These are phyloP conservation scores for Hyaloperonospora brassicae DNA, from an alignment of 352 stramenopile genomes.

Conservation along the genomic window DNA sequence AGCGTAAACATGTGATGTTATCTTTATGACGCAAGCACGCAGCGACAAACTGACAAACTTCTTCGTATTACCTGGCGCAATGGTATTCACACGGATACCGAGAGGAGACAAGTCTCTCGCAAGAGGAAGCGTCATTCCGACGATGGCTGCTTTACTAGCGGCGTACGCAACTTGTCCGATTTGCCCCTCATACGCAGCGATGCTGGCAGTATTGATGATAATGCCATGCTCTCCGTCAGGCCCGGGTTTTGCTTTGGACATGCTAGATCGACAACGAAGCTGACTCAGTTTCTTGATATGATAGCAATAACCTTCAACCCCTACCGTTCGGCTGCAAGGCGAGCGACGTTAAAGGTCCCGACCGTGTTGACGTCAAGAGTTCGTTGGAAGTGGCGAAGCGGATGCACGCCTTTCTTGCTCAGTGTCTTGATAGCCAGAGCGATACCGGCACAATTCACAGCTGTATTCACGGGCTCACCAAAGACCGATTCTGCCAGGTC, in stretches of 20 bases:
- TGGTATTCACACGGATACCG: slow-evolving; percentile 95
- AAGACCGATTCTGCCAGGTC: slow-evolving; percentile 89
- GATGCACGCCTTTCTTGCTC: slow-evolving; percentile 86
- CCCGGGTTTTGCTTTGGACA: slow-evolving; percentile 66
- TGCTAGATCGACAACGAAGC: slow-evolving; percentile 38
- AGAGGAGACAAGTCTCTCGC: slow-evolving; percentile 90
- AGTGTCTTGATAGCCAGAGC: slow-evolving; percentile 89
- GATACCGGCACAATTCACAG: slow-evolving; percentile 94
- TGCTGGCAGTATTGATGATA: slow-evolving; percentile 98
- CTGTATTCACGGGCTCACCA: slow-evolving; percentile 89
- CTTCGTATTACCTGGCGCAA: slow-evolving; percentile 76
- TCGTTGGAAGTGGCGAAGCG: slow-evolving; percentile 89
- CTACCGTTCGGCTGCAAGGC: slow-evolving; percentile 90
- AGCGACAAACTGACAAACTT: neutral
- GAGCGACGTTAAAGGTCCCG: slow-evolving; percentile 96
- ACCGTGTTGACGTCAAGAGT: slow-evolving; percentile 95
- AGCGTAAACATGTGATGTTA: slow-evolving; percentile 1
- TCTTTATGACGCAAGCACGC: neutral
- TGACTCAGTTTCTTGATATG: slow-evolving; percentile 3
- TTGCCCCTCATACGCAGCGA: slow-evolving; percentile 97
- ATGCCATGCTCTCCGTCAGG: slow-evolving; percentile 88
- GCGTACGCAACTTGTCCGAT: slow-evolving; percentile 96
- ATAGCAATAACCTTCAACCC: neutral
- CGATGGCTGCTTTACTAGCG: slow-evolving; percentile 93
- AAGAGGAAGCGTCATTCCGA: slow-evolving; percentile 95